A percentile compares a stretch with the other conserved stretches of the same genome.
These are phyloP conservation scores for Tricholoma flavovirens DNA, from an alignment of 768 basidiomycete genomes.

Conservation along the genomic window DNA sequence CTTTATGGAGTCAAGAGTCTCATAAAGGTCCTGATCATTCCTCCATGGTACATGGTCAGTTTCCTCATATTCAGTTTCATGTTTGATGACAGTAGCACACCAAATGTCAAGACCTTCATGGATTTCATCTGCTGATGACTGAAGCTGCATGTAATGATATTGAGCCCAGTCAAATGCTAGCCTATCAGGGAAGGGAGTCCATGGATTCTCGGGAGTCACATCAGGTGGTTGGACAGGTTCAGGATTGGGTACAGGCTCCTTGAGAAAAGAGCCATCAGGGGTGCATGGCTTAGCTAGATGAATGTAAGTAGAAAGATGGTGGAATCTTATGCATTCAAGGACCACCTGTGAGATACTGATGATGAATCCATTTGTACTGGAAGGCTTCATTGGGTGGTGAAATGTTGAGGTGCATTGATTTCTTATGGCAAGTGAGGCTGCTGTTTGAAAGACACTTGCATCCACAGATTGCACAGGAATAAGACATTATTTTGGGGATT, in stretches of 20 bases:
- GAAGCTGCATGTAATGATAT: too few species aligned
- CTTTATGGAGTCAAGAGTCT: slow-evolving; percentile 19
- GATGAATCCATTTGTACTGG: slow-evolving; percentile 5
- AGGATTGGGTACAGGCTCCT: not conserved
- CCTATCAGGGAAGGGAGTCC: too few species aligned
- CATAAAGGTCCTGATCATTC: slow-evolving; percentile 17
- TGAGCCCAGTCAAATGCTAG: too few species aligned
- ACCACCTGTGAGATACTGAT: slow-evolving; percentile 14
- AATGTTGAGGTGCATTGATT: slow-evolving; percentile 3
- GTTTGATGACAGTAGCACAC: slow-evolving; percentile 3
- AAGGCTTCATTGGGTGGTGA: slow-evolving; percentile 3
- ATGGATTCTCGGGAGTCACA: not conserved
- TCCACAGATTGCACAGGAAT: not conserved
- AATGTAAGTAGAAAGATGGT: not conserved
- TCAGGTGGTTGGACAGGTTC: not conserved
- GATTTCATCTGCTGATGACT: slow-evolving; percentile 5
- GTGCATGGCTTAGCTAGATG: slow-evolving; percentile 11
- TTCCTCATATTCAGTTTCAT: not conserved
- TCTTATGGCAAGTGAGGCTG: slow-evolving; percentile 6
- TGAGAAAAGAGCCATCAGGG: slow-evolving; percentile 3
- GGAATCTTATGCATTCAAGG: not conserved
- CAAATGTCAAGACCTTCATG: slow-evolving; percentile 7
- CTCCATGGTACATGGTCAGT: slow-evolving; percentile 10
- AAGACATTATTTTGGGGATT: not conserved
- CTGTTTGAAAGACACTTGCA: slow-evolving; percentile 4